These are phyloP conservation scores for Phlebiopsis gigantea DNA, from an alignment of 768 basidiomycete species.

Conservation along the genomic window DNA sequence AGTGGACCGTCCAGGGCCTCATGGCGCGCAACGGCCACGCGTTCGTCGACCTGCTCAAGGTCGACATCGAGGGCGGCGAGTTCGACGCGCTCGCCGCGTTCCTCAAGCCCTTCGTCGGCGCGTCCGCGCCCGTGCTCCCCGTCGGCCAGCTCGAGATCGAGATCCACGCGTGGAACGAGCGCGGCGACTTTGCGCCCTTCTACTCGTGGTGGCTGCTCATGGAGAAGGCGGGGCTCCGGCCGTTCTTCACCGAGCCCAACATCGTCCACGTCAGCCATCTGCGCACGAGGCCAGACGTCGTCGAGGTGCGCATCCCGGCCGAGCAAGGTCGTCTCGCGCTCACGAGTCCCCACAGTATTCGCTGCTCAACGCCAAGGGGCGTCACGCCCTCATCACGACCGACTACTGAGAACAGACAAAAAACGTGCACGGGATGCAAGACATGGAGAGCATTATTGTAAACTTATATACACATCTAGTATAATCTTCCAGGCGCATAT, in stretches of 20 bases:
- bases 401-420: background rate
- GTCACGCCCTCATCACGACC: slow-evolving; percentile 30
- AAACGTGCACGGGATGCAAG: background rate
- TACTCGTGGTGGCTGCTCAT: slow-evolving; percentile 63
- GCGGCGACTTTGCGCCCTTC: slow-evolving; percentile 40
- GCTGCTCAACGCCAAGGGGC: slow-evolving; percentile 40
- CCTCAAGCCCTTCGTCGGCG: slow-evolving; percentile 39
- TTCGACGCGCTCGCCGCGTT: slow-evolving; percentile 49
- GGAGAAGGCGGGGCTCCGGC: slow-evolving; percentile 58
- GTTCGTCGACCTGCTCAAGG: slow-evolving; percentile 66
- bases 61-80: slow-evolving; percentile 66
- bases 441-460: background rate
- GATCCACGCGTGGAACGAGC: slow-evolving; percentile 38
- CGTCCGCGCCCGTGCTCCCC: slow-evolving; percentile 41
- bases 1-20: slow-evolving; percentile 55
- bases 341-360: slow-evolving; percentile 32
- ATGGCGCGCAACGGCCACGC: slow-evolving; percentile 62
- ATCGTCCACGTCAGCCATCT: slow-evolving; percentile 36
- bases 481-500: background rate
- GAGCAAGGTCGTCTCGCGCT: background rate
- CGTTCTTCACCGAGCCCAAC: slow-evolving; percentile 62
- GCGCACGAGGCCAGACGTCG: slow-evolving; percentile 29
- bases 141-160: slow-evolving; percentile 70
- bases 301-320: slow-evolving; percentile 28
- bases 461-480: background rate